Conservation (phyloP, 352 stramenopile species). For the Globisporangium takayamanum region DNA sequence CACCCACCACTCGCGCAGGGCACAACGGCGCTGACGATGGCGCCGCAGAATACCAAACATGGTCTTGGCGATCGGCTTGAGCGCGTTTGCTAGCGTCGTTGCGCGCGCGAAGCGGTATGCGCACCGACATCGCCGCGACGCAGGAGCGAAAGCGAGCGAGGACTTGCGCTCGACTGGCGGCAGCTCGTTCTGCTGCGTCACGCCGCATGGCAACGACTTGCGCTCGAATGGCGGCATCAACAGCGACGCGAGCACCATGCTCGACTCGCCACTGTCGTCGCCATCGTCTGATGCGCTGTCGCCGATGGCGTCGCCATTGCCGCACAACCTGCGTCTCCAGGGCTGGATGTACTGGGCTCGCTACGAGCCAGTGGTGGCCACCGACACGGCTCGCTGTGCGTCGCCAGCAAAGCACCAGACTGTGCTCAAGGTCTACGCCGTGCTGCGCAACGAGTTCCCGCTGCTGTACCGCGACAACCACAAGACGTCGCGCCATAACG, state of each 20-base stretch:
- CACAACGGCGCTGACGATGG: no score
- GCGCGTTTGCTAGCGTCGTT: slow-evolving; percentile 6
- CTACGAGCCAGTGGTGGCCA: slow-evolving; percentile 9
- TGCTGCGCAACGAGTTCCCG: slow-evolving; percentile 39
- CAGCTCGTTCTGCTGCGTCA: slow-evolving; percentile 5
- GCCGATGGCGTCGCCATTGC: neutral
- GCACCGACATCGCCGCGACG: neutral
- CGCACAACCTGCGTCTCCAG: slow-evolving; percentile 21
- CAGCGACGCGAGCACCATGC: slow-evolving; percentile 5
- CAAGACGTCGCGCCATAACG: slow-evolving; percentile 11
- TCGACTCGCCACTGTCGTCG: slow-evolving; percentile 6
- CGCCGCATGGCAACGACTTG: neutral
- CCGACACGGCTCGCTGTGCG: neutral
- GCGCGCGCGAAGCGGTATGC: slow-evolving; percentile 6
- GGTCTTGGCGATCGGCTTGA: slow-evolving; percentile 16
- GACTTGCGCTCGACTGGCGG: slow-evolving; percentile 1
- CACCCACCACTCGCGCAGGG: neutral
- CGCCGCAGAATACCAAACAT: neutral
- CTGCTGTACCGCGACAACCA: slow-evolving; percentile 31
- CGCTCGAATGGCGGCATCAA: neutral
- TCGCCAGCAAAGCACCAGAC: slow-evolving; percentile 13
- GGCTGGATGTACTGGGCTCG: slow-evolving; percentile 43
- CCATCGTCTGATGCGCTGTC: neutral
- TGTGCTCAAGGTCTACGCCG: slow-evolving; percentile 35
- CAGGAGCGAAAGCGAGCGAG: neutral